phyloP scores from a whole-genome alignment of 2,329 filamentous ascomycete species.

The Cladosporium austrohemisphaericum region DNA sequence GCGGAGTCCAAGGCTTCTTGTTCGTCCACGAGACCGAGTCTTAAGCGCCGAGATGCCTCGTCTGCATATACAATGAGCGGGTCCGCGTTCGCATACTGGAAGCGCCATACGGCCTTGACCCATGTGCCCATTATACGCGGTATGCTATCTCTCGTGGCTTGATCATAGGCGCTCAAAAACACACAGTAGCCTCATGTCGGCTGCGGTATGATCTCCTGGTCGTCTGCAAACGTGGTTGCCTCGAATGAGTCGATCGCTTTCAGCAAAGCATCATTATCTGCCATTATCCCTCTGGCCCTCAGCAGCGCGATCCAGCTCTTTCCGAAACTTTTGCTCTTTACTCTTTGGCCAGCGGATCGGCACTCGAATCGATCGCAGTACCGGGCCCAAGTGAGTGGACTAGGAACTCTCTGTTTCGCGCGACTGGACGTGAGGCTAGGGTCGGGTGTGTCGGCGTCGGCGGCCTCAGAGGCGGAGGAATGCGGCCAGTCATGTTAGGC shows the following conservation, averaged over 20 bases:
- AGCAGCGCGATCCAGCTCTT: neutral
- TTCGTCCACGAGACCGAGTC: conserved; percentile 1
- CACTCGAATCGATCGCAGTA: neutral
- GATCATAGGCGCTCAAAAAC: conserved; percentile 3
- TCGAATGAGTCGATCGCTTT: neutral
- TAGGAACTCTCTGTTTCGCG: neutral
- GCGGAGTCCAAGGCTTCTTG: neutral
- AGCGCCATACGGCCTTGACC: neutral
- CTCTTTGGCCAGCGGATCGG: neutral
- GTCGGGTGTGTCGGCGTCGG: conserved; percentile 3
- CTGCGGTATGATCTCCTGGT: neutral
- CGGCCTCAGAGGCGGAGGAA: neutral
- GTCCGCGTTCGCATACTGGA: neutral
- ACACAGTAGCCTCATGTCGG: conserved; percentile 7
- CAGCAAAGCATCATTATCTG: neutral
- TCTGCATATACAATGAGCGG: neutral
- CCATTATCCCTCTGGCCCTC: neutral
- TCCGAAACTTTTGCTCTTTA: neutral
- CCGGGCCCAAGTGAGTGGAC: neutral
- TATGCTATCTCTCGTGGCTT: neutral
- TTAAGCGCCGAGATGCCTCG: neutral
- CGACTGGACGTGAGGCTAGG: conserved; percentile 1
- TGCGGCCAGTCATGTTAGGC: neutral
- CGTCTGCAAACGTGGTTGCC: neutral
- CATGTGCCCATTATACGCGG: conserved; percentile 1